These are phyloP conservation scores for Diaporthe capsici DNA, from an alignment of 2,329 filamentous ascomycete species.

Conservation along the genomic window DNA sequence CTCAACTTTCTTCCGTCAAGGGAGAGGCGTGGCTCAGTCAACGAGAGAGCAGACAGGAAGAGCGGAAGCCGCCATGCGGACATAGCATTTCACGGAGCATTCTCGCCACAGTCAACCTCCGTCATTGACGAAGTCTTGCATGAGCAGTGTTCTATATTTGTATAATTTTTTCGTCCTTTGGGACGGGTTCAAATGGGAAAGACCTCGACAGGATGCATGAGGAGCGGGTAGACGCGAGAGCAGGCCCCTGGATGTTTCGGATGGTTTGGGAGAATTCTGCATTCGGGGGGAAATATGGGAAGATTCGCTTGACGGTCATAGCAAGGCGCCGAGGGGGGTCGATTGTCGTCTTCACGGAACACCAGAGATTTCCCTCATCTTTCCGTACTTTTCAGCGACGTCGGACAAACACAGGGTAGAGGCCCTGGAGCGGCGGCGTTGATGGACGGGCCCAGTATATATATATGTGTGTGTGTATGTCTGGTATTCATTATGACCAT, in stretches of 20 bases:
- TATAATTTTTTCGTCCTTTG: constrained; percentile 31
- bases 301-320: constrained; percentile 10
- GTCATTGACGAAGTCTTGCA: neutral
- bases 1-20: neutral
- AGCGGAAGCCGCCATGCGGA: neutral
- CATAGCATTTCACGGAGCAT: neutral
- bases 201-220: constrained; percentile 2
- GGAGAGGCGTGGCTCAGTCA: neutral
- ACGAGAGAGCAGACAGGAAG: neutral
- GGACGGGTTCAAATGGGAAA: constrained; percentile 7
- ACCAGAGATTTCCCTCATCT: neutral
- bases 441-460: neutral
- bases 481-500: constrained; percentile 17
- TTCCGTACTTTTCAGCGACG: neutral
- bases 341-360: neutral
- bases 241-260: neutral
- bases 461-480: neutral
- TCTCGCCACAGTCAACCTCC: neutral
- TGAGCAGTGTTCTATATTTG: constrained; percentile 1
- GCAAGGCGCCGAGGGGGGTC: constrained; percentile 21
- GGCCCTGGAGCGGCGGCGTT: neutral
- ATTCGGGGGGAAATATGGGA: neutral
- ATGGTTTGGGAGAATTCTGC: constrained; percentile 3
- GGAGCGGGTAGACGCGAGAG: constrained; percentile 10
- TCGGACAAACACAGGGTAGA: neutral